phyloP scores from a whole-genome alignment of 805 yeast species.

The Zygotorulaspora danielsina region DNA sequence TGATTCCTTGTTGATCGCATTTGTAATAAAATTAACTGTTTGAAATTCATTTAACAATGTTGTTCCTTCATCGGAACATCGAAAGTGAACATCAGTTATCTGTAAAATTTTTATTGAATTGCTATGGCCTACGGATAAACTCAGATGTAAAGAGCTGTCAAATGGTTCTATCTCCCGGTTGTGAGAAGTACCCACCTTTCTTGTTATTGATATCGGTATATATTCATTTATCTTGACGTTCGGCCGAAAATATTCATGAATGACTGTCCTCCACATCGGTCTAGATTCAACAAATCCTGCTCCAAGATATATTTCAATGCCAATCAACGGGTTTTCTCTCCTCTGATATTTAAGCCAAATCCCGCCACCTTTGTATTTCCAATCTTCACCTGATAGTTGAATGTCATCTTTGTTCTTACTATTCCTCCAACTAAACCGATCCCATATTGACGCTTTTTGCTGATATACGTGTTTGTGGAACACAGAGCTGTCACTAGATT shows the following conservation, averaged over 20 bases:
- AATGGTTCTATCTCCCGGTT: neutral
- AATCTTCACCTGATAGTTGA: constrained; percentile 26
- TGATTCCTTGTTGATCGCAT: constrained; percentile 48
- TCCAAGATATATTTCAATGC: constrained; percentile 51
- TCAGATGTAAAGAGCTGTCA: neutral
- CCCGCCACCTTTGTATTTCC: constrained; percentile 48
- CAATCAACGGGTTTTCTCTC: constrained; percentile 37
- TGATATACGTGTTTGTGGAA: constrained; percentile 27
- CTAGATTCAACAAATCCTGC: constrained; percentile 55
- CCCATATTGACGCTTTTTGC: constrained; percentile 8
- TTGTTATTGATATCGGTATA: constrained; percentile 15
- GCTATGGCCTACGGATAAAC: neutral
- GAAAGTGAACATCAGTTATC: constrained; percentile 62
- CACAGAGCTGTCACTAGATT: constrained; percentile 34
- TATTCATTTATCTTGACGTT: neutral
- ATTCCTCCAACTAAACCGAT: constrained; percentile 4
- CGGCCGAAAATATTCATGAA: constrained; percentile 17
- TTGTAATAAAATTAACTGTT: constrained; percentile 48
- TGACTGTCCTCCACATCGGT: constrained; percentile 46
- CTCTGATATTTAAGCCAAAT: constrained; percentile 54
- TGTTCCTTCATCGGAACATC: constrained; percentile 53
- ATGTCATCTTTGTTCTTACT: neutral
- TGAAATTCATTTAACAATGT: constrained; percentile 35
- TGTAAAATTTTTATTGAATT: constrained; percentile 52
- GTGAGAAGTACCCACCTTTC: constrained; percentile 3